Evolutionary conservation across 2,329 filamentous ascomycete genomes (phyloP).

Genomic region (Penicillium sp.): DNA sequence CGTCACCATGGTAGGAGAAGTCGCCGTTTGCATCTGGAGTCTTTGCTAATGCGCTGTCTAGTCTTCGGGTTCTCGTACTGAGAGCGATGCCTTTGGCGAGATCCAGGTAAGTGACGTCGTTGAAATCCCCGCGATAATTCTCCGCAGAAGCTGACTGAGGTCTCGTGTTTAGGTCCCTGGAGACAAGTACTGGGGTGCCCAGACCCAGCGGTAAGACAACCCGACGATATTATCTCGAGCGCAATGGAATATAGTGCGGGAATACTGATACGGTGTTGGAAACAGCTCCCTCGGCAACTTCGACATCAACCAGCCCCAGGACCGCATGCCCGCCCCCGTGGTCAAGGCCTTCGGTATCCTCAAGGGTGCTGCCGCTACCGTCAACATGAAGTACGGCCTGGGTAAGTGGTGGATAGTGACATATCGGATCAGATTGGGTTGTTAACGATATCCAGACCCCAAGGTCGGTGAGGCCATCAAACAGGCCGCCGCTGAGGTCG

Average conservation of each 20-base stretch:
- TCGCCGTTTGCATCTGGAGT: neutral
- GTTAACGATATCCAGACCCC: constrained; percentile 58
- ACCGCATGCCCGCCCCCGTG: constrained; percentile 93
- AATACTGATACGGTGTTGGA: constrained; percentile 21
- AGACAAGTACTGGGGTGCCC: constrained; percentile 98
- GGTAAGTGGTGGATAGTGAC: constrained; percentile 41
- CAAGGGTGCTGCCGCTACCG: constrained; percentile 91
- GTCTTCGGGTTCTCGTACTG: constrained; percentile 64
- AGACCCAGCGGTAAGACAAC: constrained; percentile 71
- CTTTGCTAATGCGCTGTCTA: constrained; percentile 18
- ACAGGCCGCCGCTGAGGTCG: constrained; percentile 90
- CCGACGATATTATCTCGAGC: constrained; percentile 3
- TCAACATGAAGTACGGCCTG: constrained; percentile 93
- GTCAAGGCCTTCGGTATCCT: constrained; percentile 93
- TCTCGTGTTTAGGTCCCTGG: constrained; percentile 59
- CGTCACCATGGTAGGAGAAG: constrained; percentile 36
- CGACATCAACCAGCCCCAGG: constrained; percentile 98
- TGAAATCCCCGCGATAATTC: neutral
- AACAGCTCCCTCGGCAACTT: constrained; percentile 85
- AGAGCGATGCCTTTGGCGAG: constrained; percentile 97
- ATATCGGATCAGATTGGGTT: neutral
- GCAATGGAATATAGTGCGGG: constrained; percentile 1
- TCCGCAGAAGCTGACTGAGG: constrained; percentile 14
- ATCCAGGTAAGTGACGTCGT: constrained; percentile 57
- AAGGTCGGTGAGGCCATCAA: constrained; percentile 91